Evolutionary conservation across 2,329 filamentous ascomycete species (phyloP), one percentile per base, ranked within the genome.

Genomic region (Cladophialophora carrionii): DNA sequence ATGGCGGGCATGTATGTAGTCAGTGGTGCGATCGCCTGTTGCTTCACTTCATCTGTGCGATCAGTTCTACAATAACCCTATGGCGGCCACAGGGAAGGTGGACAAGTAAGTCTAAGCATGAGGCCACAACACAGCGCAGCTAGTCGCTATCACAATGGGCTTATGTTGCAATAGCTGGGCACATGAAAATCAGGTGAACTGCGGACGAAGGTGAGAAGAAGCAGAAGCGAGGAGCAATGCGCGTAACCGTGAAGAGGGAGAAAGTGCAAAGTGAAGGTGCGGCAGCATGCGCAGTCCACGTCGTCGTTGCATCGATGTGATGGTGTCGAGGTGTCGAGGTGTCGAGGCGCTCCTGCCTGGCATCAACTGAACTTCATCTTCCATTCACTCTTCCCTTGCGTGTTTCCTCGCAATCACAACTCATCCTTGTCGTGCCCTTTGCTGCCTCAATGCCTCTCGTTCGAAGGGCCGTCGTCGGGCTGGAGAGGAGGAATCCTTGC

Each of bases 401-500:
- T 1, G 17, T 10, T 34, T n/a, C 6, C 17, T 17, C 2, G 17
- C 4, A n/a, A n/a, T 43, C 37, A 43, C 37, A 43, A n/a, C 17
- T n/a, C 37, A 34, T 52, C 41, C 31, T 9, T 17, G 8, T 61
- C 22, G 51, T 64, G 20, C 17, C n/a, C 46, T n/a, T 34, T 34
- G 17, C 32, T 56, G 4, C 41, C 46, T 49, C 34, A 53, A 68
- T 68, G 67, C 73, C 73, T 65, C 55, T 60, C 57, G 10, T 57
- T 14, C 68, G 64, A 32, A 63, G 56, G 46, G 24, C 29, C 26
- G 2, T 22, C 20, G 6, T 55, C 10, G 49, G 51, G 46, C 56
- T 60, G 14, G 67, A 63, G 62, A 68, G 55, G 67, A 74, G 48
- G 31, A 64, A 67, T 46, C 59, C 77, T 75, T 92, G 90, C 76